Base-by-base conservation (phyloP, 2,329 filamentous ascomycete species). In the Leptographium wingfieldii region DNA sequence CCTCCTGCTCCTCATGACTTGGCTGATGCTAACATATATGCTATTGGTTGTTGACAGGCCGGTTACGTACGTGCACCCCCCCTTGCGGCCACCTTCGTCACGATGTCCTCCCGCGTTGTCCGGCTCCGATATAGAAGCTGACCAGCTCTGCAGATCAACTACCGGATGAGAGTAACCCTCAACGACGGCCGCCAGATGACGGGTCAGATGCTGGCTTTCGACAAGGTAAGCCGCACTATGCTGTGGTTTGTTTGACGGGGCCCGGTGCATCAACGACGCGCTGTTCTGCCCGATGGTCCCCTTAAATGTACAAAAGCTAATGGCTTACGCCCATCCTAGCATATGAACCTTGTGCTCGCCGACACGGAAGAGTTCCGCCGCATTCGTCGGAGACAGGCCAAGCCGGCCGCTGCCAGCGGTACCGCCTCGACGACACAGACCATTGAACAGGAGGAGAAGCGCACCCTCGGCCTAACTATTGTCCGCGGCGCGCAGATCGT, bases 301-400 rank as follows among this genome's bases (percentile, higher is more conserved):
- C 16, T 43, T 22, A 7, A 31, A 35, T 3, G 16, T 25, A 5
- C n/a, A 29, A 22, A 3, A 25, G 11, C 56, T 35, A 33, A 51
- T 48, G 22, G 10, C 5, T 12, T 11, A 4, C 14, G n/a, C 4
- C 19, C 46, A 2, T 40, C n/a, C 19, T 31, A 63, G 91, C 94
- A 99, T 76, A 99, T 99, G 94, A 99, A 99, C 74, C 84, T 99
- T 66, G 94, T 99, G 63, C 88, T 99, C 64, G 94, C 92, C 75
- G 94, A 99, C 71, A 97, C 94, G 67, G 94, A 99, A 82, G 92
- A 97, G 74, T 96, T 96, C 75, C 88, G 92, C 72, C 88, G 88
- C 71, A 86, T 92, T 64, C 95, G 94, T 79, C 84, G 88, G 74
- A 92, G 88, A 78, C 83, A 86, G 68, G 80, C 83, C 67, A 95